Conservation (phyloP, 2,329 filamentous ascomycete genomes). For the Atkinsonella texensis region DNA sequence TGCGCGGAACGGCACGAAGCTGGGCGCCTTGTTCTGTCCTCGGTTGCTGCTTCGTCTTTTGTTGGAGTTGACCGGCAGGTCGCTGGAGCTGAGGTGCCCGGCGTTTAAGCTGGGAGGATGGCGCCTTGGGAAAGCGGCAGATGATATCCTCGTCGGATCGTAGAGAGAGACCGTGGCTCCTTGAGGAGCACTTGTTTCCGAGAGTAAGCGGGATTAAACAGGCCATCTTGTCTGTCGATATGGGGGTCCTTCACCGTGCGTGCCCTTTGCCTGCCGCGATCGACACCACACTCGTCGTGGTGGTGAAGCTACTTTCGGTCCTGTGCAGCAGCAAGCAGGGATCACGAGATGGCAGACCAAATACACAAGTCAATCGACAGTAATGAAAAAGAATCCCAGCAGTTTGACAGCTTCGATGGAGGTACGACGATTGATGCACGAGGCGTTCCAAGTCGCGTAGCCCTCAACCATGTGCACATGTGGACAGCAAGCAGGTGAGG, state of each 20-base stretch:
- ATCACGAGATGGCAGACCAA: not conserved
- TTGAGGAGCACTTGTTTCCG: slow-evolving; percentile 6
- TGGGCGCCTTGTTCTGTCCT: not conserved
- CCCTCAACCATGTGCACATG: not conserved
- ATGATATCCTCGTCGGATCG: not conserved
- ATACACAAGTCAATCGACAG: not conserved
- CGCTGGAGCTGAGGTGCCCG: not conserved
- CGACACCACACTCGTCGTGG: not conserved
- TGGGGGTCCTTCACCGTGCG: no score
- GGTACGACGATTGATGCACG: slow-evolving; percentile 1
- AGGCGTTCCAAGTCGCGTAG: slow-evolving; percentile 5
- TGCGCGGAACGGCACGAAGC: slow-evolving; percentile 21
- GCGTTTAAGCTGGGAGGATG: not conserved
- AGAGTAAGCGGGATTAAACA: slow-evolving; percentile 22
- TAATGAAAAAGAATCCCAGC: not conserved
- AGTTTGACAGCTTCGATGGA: not conserved
- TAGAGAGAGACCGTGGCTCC: slow-evolving; percentile 2
- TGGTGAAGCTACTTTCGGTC: not conserved
- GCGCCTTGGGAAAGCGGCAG: slow-evolving; percentile 1
- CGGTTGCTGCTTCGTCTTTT: not conserved
- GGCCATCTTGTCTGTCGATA: slow-evolving; percentile 12
- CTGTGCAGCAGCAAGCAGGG: not conserved
- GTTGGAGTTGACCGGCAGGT: not conserved
- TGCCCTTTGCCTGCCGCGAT: not conserved
- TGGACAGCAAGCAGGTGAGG: not conserved